A percentile compares a stretch with the other conserved stretches of the same genome.
phyloP scores from a whole-genome alignment of 179 eudicot genomes.

The Gypsophila paniculata region DNA sequence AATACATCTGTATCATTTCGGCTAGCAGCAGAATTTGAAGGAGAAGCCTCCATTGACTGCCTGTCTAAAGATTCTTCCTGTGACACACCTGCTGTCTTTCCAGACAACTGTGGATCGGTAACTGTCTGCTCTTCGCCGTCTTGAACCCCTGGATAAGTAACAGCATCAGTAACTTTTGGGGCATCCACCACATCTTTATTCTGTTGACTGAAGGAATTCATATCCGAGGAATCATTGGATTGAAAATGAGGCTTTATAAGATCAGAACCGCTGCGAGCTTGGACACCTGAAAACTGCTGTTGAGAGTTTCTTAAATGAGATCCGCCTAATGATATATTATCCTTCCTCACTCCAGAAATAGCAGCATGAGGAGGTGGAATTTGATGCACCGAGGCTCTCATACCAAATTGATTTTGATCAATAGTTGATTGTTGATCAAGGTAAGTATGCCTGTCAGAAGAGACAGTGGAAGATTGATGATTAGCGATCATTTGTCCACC shows the following conservation, averaged over 20 bases:
- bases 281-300: constrained; percentile 38
- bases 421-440: constrained; percentile 32
- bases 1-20: constrained; percentile 66
- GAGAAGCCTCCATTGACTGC: constrained; percentile 39
- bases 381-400: constrained; percentile 33
- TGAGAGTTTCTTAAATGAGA: constrained; percentile 37
- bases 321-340: constrained; percentile 32
- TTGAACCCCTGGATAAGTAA: constrained; percentile 24
- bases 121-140: constrained; percentile 29
- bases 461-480: constrained; percentile 32
- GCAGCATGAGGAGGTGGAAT: constrained; percentile 30
- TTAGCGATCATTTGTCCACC: constrained; percentile 31
- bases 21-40: constrained; percentile 42
- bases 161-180: constrained; percentile 27
- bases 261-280: constrained; percentile 28
- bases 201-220: constrained; percentile 33
- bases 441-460: constrained; percentile 34
- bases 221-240: constrained; percentile 38
- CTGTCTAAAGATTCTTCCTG: constrained; percentile 34
- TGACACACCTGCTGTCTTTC: constrained; percentile 32
- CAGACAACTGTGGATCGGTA: constrained; percentile 29
- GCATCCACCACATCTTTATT: constrained; percentile 35
- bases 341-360: constrained; percentile 42
- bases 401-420: constrained; percentile 29
- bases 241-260: constrained; percentile 32